Percentiles rank a stretch among this genome's conserved stretches.
Conservation (phyloP, 2,329 filamentous ascomycete genomes). For the Colletotrichum plurivorum region DNA sequence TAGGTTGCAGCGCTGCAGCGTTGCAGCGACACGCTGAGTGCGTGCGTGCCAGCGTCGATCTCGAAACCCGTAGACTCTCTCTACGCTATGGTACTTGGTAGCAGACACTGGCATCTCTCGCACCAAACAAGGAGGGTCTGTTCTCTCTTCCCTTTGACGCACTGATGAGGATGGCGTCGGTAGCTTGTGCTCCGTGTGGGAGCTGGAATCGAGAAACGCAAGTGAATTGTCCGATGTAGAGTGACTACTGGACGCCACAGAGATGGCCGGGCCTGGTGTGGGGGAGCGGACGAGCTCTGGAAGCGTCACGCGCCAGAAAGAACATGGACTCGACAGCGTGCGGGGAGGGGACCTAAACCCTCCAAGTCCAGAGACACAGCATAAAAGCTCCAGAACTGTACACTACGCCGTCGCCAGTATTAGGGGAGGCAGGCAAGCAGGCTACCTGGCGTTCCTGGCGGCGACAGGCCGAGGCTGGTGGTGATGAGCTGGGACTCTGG, state of each 20-base stretch:
- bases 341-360: neutral
- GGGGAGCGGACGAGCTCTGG: constrained; percentile 19
- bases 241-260: constrained; percentile 34
- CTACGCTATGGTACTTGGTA: neutral
- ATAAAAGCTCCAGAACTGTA: neutral
- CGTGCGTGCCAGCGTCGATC: constrained; percentile 21
- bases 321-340: constrained; percentile 11
- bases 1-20: neutral
- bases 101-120: neutral
- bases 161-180: constrained; percentile 19
- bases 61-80: constrained; percentile 4
- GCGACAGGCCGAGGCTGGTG: constrained; percentile 19
- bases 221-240: constrained; percentile 33
- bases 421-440: neutral
- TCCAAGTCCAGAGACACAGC: neutral
- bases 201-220: constrained; percentile 33
- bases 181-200: constrained; percentile 20
- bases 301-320: constrained; percentile 26
- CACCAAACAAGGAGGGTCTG: constrained; percentile 21
- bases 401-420: neutral
- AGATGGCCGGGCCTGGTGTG: constrained; percentile 26
- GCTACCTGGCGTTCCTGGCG: constrained; percentile 10
- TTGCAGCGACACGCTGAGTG: constrained; percentile 21
- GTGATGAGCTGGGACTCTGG: constrained; percentile 3
- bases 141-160: constrained; percentile 19